These are phyloP conservation scores for Blepharisma stoltei DNA, from an alignment of 73 alveolate species.

Conservation along the genomic window DNA sequence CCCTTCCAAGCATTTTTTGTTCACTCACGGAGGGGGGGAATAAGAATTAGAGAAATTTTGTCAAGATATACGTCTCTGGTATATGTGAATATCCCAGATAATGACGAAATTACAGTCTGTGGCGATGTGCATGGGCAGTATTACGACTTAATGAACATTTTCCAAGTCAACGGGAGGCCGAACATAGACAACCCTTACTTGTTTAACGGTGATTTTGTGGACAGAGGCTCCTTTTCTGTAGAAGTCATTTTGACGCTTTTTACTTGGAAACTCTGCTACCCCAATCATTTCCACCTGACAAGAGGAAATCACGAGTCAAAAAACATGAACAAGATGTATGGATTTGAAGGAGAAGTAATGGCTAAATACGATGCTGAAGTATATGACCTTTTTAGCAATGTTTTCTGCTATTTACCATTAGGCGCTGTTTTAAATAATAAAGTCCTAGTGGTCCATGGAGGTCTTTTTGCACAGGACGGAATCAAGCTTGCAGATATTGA, in stretches of 20 bases:
- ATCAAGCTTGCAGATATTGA: conserved; percentile 84
- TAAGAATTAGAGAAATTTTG: conserved; percentile 29
- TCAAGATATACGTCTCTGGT: conserved; percentile 55
- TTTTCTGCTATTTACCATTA: conserved; percentile 86
- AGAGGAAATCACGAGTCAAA: conserved; percentile 97
- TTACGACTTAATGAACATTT: conserved; percentile 89
- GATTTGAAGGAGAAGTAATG: conserved; percentile 96
- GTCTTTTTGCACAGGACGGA: conserved; percentile 94
- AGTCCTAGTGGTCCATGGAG: conserved; percentile 97
- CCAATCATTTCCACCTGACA: conserved; percentile 87
- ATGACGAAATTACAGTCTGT: conserved; percentile 87
- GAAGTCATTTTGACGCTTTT: conserved; percentile 87
- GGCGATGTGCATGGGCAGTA: conserved; percentile 98
- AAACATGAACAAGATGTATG: conserved; percentile 86
- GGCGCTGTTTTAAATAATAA: conserved; percentile 83
- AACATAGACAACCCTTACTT: conserved; percentile 87
- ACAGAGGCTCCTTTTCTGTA: conserved; percentile 96
- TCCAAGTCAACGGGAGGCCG: conserved; percentile 92
- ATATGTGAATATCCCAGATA: conserved; percentile 69
- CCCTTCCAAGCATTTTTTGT: background rate
- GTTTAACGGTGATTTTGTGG: conserved; percentile 98
- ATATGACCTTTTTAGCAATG: conserved; percentile 76
- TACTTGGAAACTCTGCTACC: conserved; percentile 93
- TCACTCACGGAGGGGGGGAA: too few relatives aligned
- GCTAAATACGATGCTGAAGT: conserved; percentile 85